phyloP scores from a whole-genome alignment of 1,139 yeast genomes.

The Hansenula anomala region DNA sequence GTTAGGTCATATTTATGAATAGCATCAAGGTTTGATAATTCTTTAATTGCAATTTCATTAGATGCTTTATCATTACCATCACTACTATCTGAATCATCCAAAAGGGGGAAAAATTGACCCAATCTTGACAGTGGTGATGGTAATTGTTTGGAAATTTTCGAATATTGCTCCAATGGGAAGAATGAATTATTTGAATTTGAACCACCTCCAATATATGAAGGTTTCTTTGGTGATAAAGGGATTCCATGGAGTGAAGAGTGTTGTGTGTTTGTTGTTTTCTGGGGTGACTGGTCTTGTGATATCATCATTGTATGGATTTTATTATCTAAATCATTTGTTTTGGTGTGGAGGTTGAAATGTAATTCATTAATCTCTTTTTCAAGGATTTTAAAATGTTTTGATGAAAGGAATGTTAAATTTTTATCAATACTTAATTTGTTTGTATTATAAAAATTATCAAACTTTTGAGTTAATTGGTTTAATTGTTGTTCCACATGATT shows the following conservation, averaged over 20 bases:
- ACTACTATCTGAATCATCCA: not conserved
- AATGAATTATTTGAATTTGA: not conserved
- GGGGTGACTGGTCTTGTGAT: not conserved
- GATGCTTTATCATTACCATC: not conserved
- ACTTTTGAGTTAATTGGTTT: not conserved
- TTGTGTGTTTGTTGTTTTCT: not conserved
- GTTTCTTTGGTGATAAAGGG: constrained; percentile 7
- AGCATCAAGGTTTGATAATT: not conserved
- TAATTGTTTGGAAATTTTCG: not conserved
- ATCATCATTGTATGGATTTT: not conserved
- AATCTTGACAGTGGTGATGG: not conserved
- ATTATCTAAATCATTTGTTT: constrained; percentile 6
- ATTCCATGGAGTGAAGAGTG: constrained; percentile 14
- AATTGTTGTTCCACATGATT: not conserved
- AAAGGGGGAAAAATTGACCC: not conserved
- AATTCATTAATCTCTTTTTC: constrained; percentile 16
- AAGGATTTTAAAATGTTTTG: constrained; percentile 14
- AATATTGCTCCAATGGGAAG: constrained; percentile 5
- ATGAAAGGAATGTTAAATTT: constrained; percentile 5
- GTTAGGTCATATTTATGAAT: not conserved
- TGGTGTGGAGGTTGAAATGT: constrained; percentile 4
- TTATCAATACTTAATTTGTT: constrained; percentile 11
- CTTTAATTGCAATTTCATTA: not conserved
- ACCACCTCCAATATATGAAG: constrained; percentile 4
- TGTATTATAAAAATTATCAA: constrained; percentile 10